A percentile compares a stretch with the other conserved stretches of the same genome.
phyloP scores from a whole-genome alignment of 2,329 filamentous ascomycete genomes.

The Aspergillus hiratsukae region DNA sequence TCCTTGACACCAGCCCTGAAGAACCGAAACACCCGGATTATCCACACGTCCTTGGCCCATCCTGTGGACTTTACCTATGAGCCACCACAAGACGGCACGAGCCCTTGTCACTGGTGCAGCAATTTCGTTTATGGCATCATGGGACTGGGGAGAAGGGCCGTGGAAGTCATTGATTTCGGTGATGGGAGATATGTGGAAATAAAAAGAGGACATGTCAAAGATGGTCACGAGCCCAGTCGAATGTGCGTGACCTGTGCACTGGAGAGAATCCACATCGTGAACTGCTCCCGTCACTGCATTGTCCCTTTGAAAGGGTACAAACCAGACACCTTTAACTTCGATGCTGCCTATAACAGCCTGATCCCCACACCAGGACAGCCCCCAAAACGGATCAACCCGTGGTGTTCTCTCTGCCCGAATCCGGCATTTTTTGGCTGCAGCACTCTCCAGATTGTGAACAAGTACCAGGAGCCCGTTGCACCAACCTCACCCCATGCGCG shows the following conservation, averaged over 20 bases:
- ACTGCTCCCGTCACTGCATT: conserved; percentile 32
- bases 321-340: conserved; percentile 16
- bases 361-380: conserved; percentile 12
- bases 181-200: conserved; percentile 37
- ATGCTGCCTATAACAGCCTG: conserved; percentile 23
- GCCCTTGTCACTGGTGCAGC: conserved; percentile 40
- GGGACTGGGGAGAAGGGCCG: conserved; percentile 31
- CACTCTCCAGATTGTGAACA: conserved; percentile 5
- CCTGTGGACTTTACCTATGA: conserved; percentile 37
- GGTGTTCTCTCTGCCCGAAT: conserved; percentile 41
- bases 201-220: conserved; percentile 31
- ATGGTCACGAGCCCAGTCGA: conserved; percentile 27
- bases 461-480: conserved; percentile 11
- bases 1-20: not conserved
- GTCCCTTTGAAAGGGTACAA: conserved; percentile 18
- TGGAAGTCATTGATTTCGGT: conserved; percentile 32
- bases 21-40: conserved; percentile 15
- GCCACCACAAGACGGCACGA: conserved; percentile 9
- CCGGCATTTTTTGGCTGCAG: conserved; percentile 36
- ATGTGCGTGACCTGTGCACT: conserved; percentile 39
- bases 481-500: conserved; percentile 3
- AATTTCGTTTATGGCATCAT: conserved; percentile 38
- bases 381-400: conserved; percentile 19
- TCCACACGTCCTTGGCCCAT: conserved; percentile 37
- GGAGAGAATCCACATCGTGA: conserved; percentile 29